Evolutionary conservation across 2,329 filamentous ascomycete genomes (phyloP), one percentile per base, ranked within the genome.

Genomic region (Ilyonectria sp.): DNA sequence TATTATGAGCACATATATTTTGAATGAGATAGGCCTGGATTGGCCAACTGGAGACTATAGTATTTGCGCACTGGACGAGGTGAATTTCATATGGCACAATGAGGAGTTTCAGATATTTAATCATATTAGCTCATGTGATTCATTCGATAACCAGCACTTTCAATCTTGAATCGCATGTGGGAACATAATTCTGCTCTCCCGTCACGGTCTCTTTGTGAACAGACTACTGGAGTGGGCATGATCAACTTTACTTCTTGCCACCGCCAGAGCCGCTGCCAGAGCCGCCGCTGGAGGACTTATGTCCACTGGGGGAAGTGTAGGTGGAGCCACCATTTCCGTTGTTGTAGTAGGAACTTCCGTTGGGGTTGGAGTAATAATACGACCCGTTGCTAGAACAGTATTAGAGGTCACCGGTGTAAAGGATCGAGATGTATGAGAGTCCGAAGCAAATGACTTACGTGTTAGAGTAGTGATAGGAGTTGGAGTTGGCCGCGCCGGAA

Each of bases 321-420:
- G 80, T 89, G 26, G 88, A 86, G 55, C 80, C 75, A 6, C 91
- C 91, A 11, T 78, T 77, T 50, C 90, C 90, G 71, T 85, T 79
- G 79, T 92, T 91, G 84, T 92, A 82, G 82, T 93, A 93, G 44
- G 88, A 91, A 75, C 88, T 92, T 15, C 90, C 90, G 69, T 92
- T 86, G 52, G 90, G 81, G 81, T 93, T 93, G 77, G 86, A 88
- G 81, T 93, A 93, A 82, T 93, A 93, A 84, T 93, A 93, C 1
- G 90, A 92, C 43, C 91, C 90, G 72, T 93, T 76, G 23, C 86
- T 88, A 58, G 6, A 35, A 53, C 37, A 23, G 29, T 31, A 23
- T 9, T 15, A 15, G n/a, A 8, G 7, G 44, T 58, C 2, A 64
- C 26, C 6, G 43, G 8, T 3, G 13, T 7, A 2, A 19, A 4